These are phyloP conservation scores for Echinosophora koreensis DNA, from an alignment of 306 rosid species.

Conservation along the genomic window DNA sequence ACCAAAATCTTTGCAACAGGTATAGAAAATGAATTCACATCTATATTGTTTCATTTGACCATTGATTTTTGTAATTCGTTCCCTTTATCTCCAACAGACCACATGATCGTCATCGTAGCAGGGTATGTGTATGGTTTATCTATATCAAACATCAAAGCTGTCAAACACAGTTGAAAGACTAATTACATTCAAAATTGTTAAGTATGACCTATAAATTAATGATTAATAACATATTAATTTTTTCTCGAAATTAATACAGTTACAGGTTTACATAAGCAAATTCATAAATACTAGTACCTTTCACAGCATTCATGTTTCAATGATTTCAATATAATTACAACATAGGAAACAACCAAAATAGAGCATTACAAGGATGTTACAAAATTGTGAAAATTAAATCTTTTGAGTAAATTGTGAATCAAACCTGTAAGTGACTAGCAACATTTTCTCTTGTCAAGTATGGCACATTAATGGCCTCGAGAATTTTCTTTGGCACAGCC, in stretches of 20 bases:
- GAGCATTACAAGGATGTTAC: not conserved
- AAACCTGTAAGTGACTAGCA: conserved; percentile 81
- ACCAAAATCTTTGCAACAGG: too few relatives aligned
- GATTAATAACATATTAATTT: not conserved
- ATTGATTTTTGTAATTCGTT: too few relatives aligned
- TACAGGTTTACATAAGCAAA: not conserved
- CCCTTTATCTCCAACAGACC: too few relatives aligned
- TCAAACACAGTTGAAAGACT: not conserved
- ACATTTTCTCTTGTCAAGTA: conserved; percentile 68
- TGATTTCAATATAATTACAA: not conserved
- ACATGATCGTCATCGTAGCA: too few relatives aligned
- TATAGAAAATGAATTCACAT: too few relatives aligned
- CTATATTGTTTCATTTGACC: too few relatives aligned
- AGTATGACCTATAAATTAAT: too few relatives aligned
- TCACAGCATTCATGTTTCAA: not conserved
- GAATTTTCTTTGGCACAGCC: conserved; percentile 71
- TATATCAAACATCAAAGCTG: not conserved
- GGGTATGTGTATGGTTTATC: too few relatives aligned
- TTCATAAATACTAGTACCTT: too few relatives aligned
- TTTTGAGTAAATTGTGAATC: not conserved
- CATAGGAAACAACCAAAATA: not conserved
- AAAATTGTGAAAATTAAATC: not conserved
- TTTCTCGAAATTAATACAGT: not conserved
- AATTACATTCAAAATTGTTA: too few relatives aligned
- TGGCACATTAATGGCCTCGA: conserved; percentile 68